Percentiles rank a stretch among this genome's conserved stretches.
These are phyloP conservation scores for Boletellus emodensis DNA, from an alignment of 768 basidiomycete genomes.

Conservation along the genomic window DNA sequence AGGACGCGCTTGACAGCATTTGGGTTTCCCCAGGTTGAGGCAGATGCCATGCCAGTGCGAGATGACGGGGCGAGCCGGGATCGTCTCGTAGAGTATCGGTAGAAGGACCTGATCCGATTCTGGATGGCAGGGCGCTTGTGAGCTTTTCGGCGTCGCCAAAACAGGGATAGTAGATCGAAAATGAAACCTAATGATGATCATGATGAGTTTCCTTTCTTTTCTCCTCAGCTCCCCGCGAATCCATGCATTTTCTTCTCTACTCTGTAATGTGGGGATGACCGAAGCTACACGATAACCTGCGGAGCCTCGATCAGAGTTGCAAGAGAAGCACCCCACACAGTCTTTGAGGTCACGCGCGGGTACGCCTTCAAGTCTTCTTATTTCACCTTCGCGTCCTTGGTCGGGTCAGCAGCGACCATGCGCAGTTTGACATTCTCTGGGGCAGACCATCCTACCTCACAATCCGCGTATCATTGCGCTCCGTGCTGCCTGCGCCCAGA, in stretches of 20 bases:
- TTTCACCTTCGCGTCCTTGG: neutral
- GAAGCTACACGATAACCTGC: neutral
- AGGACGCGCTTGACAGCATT: slow-evolving; percentile 13
- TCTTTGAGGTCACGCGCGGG: neutral
- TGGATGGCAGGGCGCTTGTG: too few relatives aligned
- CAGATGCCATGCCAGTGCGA: neutral
- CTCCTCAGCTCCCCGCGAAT: too few relatives aligned
- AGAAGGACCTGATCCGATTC: too few relatives aligned
- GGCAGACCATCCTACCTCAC: too few relatives aligned
- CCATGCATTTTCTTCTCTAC: neutral
- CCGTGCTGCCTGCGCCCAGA: too few relatives aligned
- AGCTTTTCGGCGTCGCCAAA: too few relatives aligned
- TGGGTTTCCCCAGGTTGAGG: slow-evolving; percentile 22
- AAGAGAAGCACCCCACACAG: slow-evolving; percentile 12
- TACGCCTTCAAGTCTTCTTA: neutral
- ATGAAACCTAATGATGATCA: too few relatives aligned
- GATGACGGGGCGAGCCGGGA: too few relatives aligned
- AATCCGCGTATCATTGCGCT: too few relatives aligned
- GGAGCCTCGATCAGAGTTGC: slow-evolving; percentile 15
- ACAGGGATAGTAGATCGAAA: too few relatives aligned
- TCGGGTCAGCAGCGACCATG: slow-evolving; percentile 6
- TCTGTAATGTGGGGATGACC: neutral
- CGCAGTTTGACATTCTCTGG: neutral
- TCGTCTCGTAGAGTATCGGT: too few relatives aligned
- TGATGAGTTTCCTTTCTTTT: neutral